Conservation (phyloP, 1,139 yeast genomes). For the Pneumocystis carinii region DNA sequence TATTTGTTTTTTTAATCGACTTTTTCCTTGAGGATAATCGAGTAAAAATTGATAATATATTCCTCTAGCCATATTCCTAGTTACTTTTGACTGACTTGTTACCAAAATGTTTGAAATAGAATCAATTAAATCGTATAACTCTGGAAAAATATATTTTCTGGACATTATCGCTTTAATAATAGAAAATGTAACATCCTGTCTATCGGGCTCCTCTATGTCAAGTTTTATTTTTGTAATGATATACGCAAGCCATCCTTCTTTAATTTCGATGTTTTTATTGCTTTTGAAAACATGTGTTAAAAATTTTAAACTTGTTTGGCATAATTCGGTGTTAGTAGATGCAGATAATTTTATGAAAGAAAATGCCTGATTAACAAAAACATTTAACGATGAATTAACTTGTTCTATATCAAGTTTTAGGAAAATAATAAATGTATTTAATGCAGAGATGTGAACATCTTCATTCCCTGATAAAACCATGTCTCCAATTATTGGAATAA, state of each 20-base stretch:
- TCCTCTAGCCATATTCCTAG: conserved; percentile 74
- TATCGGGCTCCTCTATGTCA: conserved; percentile 78
- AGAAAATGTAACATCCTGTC: conserved; percentile 77
- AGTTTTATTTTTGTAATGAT: conserved; percentile 65
- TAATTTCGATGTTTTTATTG: conserved; percentile 48
- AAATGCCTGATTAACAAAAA: conserved; percentile 37
- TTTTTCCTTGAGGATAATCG: conserved; percentile 90
- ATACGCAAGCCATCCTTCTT: conserved; percentile 61
- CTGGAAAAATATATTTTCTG: conserved; percentile 66
- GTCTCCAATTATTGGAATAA: conserved; percentile 54
- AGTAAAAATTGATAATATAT: conserved; percentile 73
- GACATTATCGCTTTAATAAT: conserved; percentile 63
- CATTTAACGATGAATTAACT: conserved; percentile 12
- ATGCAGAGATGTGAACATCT: conserved; percentile 52
- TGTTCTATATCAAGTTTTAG: conserved; percentile 24
- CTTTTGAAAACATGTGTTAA: conserved; percentile 60
- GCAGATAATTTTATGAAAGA: conserved; percentile 61
- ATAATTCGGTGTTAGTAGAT: conserved; percentile 61
- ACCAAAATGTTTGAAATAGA: conserved; percentile 72
- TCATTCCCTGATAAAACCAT: conserved; percentile 56
- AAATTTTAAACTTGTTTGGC: conserved; percentile 66
- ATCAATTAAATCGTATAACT: conserved; percentile 80
- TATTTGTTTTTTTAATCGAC: conserved; percentile 70
- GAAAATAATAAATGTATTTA: conserved; percentile 37
- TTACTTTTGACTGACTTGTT: conserved; percentile 70